These are phyloP conservation scores for Suillus subaureus DNA, from an alignment of 768 basidiomycete species.

Conservation along the genomic window DNA sequence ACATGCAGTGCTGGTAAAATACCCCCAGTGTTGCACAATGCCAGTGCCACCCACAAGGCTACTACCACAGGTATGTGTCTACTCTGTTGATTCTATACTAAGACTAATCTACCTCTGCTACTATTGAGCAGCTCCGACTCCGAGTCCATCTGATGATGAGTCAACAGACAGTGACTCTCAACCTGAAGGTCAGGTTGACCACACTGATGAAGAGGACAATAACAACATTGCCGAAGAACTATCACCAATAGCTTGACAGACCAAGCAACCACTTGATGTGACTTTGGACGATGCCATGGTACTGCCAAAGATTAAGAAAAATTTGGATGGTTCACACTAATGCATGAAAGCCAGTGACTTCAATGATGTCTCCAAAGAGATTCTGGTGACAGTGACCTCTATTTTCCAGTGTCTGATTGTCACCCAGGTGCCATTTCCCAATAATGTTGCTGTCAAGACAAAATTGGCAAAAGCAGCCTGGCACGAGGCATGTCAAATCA, in stretches of 20 bases:
- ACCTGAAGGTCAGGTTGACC: neutral
- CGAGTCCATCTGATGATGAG: neutral
- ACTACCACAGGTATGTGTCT: slow-evolving; percentile 1
- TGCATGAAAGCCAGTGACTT: slow-evolving; percentile 19
- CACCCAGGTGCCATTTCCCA: slow-evolving; percentile 19
- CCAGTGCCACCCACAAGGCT: neutral
- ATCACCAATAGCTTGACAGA: neutral
- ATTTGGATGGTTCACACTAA: neutral
- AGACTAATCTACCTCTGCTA: neutral
- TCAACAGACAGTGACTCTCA: neutral
- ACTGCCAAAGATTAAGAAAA: neutral
- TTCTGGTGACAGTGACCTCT: slow-evolving; percentile 17
- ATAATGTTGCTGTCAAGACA: slow-evolving; percentile 4
- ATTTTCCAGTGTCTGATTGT: slow-evolving; percentile 9
- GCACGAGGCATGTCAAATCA: slow-evolving; percentile 7
- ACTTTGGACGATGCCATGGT: neutral
- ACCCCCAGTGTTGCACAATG: neutral
- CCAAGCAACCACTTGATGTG: neutral
- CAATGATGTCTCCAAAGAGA: slow-evolving; percentile 19
- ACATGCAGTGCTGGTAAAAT: neutral
- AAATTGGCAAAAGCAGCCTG: slow-evolving; percentile 8
- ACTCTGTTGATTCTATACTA: neutral
- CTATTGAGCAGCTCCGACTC: neutral
- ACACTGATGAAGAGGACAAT: neutral
- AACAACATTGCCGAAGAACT: neutral